Evolutionary conservation across 768 basidiomycete species (phyloP).

Genomic region (Tulasnella calospora): DNA sequence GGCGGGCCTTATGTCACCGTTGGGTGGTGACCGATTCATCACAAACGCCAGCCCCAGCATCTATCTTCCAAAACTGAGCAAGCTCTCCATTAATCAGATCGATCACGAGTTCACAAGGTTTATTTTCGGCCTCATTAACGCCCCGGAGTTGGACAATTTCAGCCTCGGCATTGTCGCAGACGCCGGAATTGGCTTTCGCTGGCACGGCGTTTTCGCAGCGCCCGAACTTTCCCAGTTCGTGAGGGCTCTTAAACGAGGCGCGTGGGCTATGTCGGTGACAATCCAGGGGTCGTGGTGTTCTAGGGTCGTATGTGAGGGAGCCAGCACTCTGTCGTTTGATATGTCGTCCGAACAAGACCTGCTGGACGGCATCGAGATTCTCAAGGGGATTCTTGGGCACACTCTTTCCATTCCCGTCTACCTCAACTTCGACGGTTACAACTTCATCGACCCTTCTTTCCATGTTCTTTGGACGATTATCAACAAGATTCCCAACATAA

Average conservation of each 20-base stretch:
- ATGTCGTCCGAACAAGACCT: background rate
- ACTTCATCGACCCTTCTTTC: background rate
- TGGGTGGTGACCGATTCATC: background rate
- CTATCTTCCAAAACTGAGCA: background rate
- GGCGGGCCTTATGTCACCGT: background rate
- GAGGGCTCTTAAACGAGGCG: background rate
- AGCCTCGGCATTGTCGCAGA: background rate
- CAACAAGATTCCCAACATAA: background rate
- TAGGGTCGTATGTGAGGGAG: background rate
- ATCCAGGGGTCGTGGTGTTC: background rate
- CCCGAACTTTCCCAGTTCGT: background rate
- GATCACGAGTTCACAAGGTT: background rate
- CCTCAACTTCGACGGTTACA: background rate
- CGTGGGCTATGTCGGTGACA: background rate
- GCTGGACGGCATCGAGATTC: background rate
- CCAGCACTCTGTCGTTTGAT: background rate
- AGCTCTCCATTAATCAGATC: background rate
- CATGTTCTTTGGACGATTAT: background rate
- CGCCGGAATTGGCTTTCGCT: background rate
- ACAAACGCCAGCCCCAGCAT: background rate
- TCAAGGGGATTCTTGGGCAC: background rate
- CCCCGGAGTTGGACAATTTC: background rate
- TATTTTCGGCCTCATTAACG: background rate
- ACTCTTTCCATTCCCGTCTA: background rate
- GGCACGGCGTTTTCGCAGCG: background rate